Evolutionary conservation across 441 rosid genomes (phyloP).

Genomic region (Populus hybrid): DNA sequence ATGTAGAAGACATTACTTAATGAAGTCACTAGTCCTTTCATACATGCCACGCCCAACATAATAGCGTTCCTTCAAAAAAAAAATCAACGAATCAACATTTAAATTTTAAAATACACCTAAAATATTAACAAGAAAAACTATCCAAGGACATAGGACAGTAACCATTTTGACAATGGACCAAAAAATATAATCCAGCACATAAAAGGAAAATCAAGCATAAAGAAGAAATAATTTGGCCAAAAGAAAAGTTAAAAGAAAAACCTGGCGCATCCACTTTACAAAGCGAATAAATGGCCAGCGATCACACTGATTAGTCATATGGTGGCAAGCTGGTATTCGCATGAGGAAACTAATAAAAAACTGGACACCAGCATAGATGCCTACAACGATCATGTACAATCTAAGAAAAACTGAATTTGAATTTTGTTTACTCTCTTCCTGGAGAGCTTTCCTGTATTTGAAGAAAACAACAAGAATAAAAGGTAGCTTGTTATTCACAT

Average conservation of each 20-base stretch:
- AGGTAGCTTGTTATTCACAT: neutral
- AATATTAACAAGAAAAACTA: neutral
- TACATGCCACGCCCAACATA: conserved; percentile 99
- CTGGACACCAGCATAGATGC: conserved; percentile 86
- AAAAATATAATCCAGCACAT: conserved; percentile 1
- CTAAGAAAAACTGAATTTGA: conserved; percentile 50
- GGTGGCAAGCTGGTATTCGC: conserved; percentile 91
- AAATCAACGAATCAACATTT: conserved; percentile 11
- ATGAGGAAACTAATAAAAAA: conserved; percentile 79
- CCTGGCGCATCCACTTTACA: conserved; percentile 99
- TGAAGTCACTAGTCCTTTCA: conserved; percentile 81
- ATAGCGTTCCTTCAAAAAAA: conserved; percentile 71
- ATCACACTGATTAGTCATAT: conserved; percentile 77
- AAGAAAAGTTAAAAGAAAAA: conserved; percentile 23
- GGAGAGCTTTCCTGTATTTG: conserved; percentile 67
- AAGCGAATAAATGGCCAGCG: conserved; percentile 76
- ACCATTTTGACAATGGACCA: neutral
- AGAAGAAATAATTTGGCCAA: conserved; percentile 4
- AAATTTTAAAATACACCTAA: neutral
- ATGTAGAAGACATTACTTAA: conserved; percentile 53
- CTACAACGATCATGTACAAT: conserved; percentile 74
- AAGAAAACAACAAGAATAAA: conserved; percentile 15
- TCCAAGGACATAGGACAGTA: too few species aligned
- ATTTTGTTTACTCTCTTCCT: conserved; percentile 52
- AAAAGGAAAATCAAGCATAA: conserved; percentile 10